Percentiles rank a stretch among this genome's conserved stretches.
Evolutionary conservation across 495 filamentous ascomycete species (phyloP).

Genomic region (Penicillium salamii): DNA sequence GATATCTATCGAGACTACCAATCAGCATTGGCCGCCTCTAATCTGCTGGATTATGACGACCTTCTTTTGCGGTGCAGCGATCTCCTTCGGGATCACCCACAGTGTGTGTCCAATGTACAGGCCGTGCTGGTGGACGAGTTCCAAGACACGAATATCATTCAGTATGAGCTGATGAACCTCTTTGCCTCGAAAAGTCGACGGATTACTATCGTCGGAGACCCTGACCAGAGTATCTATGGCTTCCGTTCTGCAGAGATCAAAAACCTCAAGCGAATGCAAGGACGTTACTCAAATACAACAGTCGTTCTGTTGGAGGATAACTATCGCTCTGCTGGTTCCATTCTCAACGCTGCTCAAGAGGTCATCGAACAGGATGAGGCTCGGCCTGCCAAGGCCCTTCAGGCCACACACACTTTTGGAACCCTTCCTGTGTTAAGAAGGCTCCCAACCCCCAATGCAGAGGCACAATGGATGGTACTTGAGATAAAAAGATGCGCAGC

Average conservation of each 20-base stretch:
- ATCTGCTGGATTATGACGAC: constrained; percentile 94
- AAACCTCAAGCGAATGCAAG: constrained; percentile 78
- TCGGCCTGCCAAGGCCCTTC: constrained; percentile 72
- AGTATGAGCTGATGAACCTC: constrained; percentile 92
- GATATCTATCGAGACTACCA: constrained; percentile 79
- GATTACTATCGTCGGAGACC: constrained; percentile 95
- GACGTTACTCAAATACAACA: constrained; percentile 71
- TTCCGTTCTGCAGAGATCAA: constrained; percentile 96
- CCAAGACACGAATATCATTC: constrained; percentile 93
- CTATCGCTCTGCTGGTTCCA: constrained; percentile 90
- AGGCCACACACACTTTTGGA: constrained; percentile 77
- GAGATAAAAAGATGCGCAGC: constrained; percentile 74
- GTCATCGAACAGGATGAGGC: constrained; percentile 90
- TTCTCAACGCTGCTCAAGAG: constrained; percentile 73
- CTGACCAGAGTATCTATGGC: constrained; percentile 97
- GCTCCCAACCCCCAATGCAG: constrained; percentile 65
- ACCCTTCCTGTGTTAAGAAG: constrained; percentile 81
- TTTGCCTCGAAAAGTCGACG: constrained; percentile 69
- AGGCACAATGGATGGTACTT: constrained; percentile 84
- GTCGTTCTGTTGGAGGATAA: constrained; percentile 91
- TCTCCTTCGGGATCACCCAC: constrained; percentile 69
- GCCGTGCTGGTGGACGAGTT: constrained; percentile 96
- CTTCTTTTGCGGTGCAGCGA: constrained; percentile 81
- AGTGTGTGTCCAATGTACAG: constrained; percentile 89
- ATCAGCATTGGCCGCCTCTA: constrained; percentile 65